Base-by-base conservation (phyloP, 2,329 filamentous ascomycete genomes). In the Pseudogymnoascus sp. region DNA sequence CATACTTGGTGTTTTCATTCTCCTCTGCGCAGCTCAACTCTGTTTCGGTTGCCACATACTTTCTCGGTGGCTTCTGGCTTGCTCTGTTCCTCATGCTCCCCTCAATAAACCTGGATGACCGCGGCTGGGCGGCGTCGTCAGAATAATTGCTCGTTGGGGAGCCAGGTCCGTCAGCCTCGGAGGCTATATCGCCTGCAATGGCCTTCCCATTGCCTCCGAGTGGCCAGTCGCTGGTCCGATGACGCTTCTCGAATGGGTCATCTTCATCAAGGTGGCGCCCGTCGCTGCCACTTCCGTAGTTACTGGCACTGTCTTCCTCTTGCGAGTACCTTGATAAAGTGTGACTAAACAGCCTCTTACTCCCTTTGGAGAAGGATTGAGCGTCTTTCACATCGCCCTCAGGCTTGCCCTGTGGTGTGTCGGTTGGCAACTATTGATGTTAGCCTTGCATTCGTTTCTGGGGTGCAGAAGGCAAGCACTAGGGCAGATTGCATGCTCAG, bases 31-130 rank as follows among this genome's bases (percentile, higher is more conserved):
- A 40, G 57, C 11, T 24, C 57, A 36, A 59, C 36, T 59, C 57
- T n/a, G 44, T 54, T 9, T 60, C 44, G 9, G 26, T 21, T 33
- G 63, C 70, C 7, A 71, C 61, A 37, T 70, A 73, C 41, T 66
- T 61, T 35, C 60, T 58, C 9, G 71, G 71, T 29, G 90, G 90
- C 63, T 80, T 82, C 63, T 84, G 81, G 69, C 88, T 92, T 33
- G 83, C 79, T 66, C 89, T 85, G 73, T 95, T 90, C 70, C 87
- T 90, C 89, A 96, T 93, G 69, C 88, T 93, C 40, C 88, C 92
- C 75, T 96, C 92, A 37, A 82, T 74, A 66, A 88, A 88, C 61
- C 76, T 87, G 69, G 81, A 95, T 78, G 75, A 84, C 71, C 76
- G 84, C 9, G 33, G 33, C 5, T 58, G 33, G 10, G 24, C 17